A percentile compares a stretch with the other conserved stretches of the same genome.
These are phyloP conservation scores for Neophaeococcomyces aloes DNA, from an alignment of 2,329 filamentous ascomycete species.

Conservation along the genomic window DNA sequence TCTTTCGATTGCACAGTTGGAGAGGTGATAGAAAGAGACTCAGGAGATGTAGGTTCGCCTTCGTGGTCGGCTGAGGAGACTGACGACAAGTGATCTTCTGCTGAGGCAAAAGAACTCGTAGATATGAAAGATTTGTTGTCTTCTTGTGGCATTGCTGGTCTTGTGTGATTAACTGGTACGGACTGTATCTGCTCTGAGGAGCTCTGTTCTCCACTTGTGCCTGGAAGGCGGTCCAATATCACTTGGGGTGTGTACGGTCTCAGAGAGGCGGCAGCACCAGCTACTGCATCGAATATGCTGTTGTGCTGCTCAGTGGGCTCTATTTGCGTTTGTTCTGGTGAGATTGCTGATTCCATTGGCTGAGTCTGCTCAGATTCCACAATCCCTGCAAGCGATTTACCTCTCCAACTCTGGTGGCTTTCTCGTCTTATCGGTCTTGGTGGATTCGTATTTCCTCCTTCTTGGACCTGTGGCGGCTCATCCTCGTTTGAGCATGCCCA, in stretches of 20 bases:
- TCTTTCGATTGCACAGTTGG: slow-evolving; percentile 24
- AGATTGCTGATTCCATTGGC: neutral
- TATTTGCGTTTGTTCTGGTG: neutral
- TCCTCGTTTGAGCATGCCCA: slow-evolving; percentile 53
- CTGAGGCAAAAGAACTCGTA: slow-evolving; percentile 23
- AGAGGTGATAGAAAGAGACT: slow-evolving; percentile 21
- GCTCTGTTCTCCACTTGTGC: neutral
- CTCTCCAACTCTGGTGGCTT: slow-evolving; percentile 1
- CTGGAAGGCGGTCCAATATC: slow-evolving; percentile 40
- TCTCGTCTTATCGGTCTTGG: slow-evolving; percentile 2
- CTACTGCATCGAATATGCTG: slow-evolving; percentile 9
- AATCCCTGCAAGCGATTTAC: slow-evolving; percentile 3
- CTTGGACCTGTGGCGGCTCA: slow-evolving; percentile 14
- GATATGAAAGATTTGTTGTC: slow-evolving; percentile 21
- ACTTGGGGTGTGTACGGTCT: slow-evolving; percentile 43
- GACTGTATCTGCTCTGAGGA: neutral
- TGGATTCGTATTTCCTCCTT: neutral
- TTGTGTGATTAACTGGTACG: neutral
- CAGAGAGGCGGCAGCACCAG: slow-evolving; percentile 31
- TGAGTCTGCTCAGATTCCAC: neutral
- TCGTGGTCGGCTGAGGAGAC: slow-evolving; percentile 7
- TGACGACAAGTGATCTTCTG: slow-evolving; percentile 22
- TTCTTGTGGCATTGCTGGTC: slow-evolving; percentile 2
- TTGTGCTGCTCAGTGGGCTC: neutral
- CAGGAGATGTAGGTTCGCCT: slow-evolving; percentile 11